These are phyloP conservation scores for Primulina huaijiensis DNA, from an alignment of 257 asterid genomes.

Conservation along the genomic window DNA sequence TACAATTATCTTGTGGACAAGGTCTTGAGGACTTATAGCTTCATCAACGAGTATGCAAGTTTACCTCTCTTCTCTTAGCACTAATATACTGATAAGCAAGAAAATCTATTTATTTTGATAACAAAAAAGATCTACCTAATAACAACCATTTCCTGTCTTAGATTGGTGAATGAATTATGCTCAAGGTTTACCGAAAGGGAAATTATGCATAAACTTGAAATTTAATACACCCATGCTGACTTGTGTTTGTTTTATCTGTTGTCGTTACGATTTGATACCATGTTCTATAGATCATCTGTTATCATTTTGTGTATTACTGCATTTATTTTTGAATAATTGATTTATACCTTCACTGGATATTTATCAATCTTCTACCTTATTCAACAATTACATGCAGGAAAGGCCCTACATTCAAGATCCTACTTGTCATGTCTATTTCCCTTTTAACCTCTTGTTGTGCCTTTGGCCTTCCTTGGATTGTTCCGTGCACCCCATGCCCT, in stretches of 20 bases:
- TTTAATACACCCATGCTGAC: background rate
- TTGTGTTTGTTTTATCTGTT: background rate
- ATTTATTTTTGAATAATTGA: background rate
- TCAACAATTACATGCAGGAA: slow-evolving; percentile 51
- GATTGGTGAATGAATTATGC: background rate
- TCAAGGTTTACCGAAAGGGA: no score
- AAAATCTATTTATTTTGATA: background rate
- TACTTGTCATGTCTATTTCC: slow-evolving; percentile 66
- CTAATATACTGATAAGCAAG: slow-evolving; percentile 8
- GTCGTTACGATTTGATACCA: background rate
- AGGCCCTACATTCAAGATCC: slow-evolving; percentile 67
- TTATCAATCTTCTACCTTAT: slow-evolving; percentile 1
- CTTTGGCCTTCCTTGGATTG: slow-evolving; percentile 83
- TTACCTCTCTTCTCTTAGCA: slow-evolving; percentile 16
- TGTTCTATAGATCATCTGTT: background rate
- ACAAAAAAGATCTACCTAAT: background rate
- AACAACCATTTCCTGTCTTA: background rate
- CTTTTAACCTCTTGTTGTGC: slow-evolving; percentile 77
- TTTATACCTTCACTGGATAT: background rate
- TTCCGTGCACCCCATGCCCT: slow-evolving; percentile 80
- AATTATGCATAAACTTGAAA: background rate
- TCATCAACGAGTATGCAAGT: slow-evolving; percentile 75
- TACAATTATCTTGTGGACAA: slow-evolving; percentile 88
- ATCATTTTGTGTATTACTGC: background rate
- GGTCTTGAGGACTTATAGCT: slow-evolving; percentile 72